phyloP scores from a whole-genome alignment of 2,329 filamentous ascomycete species.

The Amauroascus niger region DNA sequence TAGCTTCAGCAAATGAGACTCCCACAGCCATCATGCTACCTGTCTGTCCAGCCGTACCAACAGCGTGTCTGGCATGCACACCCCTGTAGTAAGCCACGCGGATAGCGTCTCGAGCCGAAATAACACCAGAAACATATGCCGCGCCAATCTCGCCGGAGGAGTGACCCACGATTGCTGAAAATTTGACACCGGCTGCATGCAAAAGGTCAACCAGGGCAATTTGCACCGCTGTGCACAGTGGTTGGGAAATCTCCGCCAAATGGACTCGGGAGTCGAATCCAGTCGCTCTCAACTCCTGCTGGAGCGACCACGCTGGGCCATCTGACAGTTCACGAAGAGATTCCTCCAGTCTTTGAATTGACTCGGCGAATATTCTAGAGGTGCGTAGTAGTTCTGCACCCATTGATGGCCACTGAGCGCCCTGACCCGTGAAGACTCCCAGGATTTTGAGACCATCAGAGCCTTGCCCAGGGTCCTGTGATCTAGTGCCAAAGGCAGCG shows the following conservation, averaged over 20 bases:
- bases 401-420: slow-evolving; percentile 23
- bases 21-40: slow-evolving; percentile 18
- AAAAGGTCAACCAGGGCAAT: slow-evolving; percentile 15
- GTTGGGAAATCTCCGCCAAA: slow-evolving; percentile 13
- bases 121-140: slow-evolving; percentile 41
- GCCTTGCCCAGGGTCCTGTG: too few relatives aligned
- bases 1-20: background rate
- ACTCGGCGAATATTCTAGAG: slow-evolving; percentile 1
- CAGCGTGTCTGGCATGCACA: slow-evolving; percentile 22
- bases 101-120: slow-evolving; percentile 38
- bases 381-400: slow-evolving; percentile 19
- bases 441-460: slow-evolving; percentile 7
- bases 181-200: slow-evolving; percentile 24
- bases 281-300: background rate
- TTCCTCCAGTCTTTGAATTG: background rate
- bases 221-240: slow-evolving; percentile 18
- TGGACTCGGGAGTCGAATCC: background rate
- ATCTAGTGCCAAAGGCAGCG: too few relatives aligned
- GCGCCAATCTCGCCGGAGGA: slow-evolving; percentile 44
- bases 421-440: slow-evolving; percentile 25
- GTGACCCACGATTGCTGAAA: slow-evolving; percentile 38
- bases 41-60: too few relatives aligned
- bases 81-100: slow-evolving; percentile 40
- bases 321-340: background rate
- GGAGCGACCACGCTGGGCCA: background rate